Conservation (phyloP, 768 basidiomycete genomes). For the Leccinum broughii region DNA sequence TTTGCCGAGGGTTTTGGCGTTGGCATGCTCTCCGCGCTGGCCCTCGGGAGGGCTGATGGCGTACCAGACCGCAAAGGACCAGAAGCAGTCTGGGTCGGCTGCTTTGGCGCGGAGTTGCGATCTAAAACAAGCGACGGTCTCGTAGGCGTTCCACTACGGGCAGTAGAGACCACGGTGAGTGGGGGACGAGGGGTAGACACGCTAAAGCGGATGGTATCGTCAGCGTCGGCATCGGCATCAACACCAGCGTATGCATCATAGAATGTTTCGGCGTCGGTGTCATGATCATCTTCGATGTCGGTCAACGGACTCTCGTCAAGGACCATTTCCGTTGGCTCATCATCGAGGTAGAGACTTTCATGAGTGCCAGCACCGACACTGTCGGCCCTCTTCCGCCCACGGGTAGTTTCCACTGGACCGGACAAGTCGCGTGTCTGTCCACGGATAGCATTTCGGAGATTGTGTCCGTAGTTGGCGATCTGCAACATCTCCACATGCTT, state of each 20-base stretch:
- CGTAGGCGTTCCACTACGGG: slow-evolving; percentile 46
- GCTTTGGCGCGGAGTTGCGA: slow-evolving; percentile 43
- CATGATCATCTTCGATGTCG: slow-evolving; percentile 63
- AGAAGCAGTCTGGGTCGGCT: slow-evolving; percentile 42
- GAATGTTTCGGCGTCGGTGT: slow-evolving; percentile 41
- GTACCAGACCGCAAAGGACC: slow-evolving; percentile 47
- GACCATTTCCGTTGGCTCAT: slow-evolving; percentile 57
- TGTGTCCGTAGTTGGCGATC: slow-evolving; percentile 83
- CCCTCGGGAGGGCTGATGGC: slow-evolving; percentile 39
- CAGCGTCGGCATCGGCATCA: slow-evolving; percentile 21
- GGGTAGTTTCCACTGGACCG: slow-evolving; percentile 23
- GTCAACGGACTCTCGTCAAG: slow-evolving; percentile 76
- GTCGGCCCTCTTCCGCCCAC: slow-evolving; percentile 60
- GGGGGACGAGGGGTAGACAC: slow-evolving; percentile 18
- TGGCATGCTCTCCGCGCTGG: slow-evolving; percentile 43
- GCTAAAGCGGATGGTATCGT: slow-evolving; percentile 23
- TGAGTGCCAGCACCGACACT: slow-evolving; percentile 58
- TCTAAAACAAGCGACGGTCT: slow-evolving; percentile 36
- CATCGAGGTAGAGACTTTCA: slow-evolving; percentile 70
- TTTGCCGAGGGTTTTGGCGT: slow-evolving; percentile 34
- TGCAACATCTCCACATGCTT: slow-evolving; percentile 82
- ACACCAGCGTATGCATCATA: slow-evolving; percentile 37
- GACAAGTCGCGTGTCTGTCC: slow-evolving; percentile 29
- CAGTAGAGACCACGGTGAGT: slow-evolving; percentile 27
- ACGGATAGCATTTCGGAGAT: slow-evolving; percentile 37